Base-by-base conservation (phyloP, 768 basidiomycete genomes). In the Naganishia randhawae region DNA sequence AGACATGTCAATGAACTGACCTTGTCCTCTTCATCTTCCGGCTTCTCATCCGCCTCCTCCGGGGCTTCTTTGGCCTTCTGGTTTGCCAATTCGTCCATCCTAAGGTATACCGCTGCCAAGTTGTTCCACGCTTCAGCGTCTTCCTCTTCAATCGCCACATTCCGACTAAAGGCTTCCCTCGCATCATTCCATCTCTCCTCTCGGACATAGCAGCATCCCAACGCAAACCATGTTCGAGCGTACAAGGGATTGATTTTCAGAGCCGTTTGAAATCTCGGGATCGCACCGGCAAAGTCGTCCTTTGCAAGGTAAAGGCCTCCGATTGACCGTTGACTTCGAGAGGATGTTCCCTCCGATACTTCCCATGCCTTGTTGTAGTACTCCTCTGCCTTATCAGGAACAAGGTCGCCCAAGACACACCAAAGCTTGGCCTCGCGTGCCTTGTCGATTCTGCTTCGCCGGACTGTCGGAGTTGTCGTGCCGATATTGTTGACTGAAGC, bases 111-210 rank as follows among this genome's bases (percentile, higher is more conserved):
- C 67, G 89, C 92, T 37, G 95, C 96, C 71, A 99, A 82, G 78
- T 99, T 99, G 73, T 89, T 95, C 96, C 96, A 98, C 72, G 92
- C 95, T 83, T 98, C 95, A 3, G 86, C 92, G 75, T 99, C 94
- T 72, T 98, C 96, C 68, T 94, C 92, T 69, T 98, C 95, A 68
- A 98, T 87, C 14, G 86, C 82, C 0, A 97, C 93, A 73, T 92
- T 92, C 16, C 94, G 84, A 57, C 82, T 82, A 78, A 98, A 98
- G 0, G 90, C 90, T 51, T 88, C 86, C 65, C 86, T 86, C 2
- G 90, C 95, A 14, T 86, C 88, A 17, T 84, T 84, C 94, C 93
- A 98, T 55, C 87, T 82, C 80, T 96, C 91, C 68, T 83, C 74
- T n/a, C 89, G 84, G 79, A 94, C 86, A 71, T 84, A 87, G 3